These are phyloP conservation scores for Penicillium verhagenii DNA, from an alignment of 495 filamentous ascomycete species.

Conservation along the genomic window DNA sequence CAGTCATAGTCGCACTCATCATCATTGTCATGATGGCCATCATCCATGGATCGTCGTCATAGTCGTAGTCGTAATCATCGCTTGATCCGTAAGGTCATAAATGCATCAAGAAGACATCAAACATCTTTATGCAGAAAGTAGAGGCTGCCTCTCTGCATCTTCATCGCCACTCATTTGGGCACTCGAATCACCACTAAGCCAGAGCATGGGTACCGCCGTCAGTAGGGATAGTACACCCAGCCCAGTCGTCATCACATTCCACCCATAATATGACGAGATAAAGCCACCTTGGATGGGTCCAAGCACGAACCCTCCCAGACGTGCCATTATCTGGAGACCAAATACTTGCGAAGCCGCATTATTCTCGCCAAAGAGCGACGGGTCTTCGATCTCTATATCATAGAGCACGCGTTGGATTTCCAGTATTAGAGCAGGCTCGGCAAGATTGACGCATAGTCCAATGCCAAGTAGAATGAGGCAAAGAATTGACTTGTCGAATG, in stretches of 20 bases:
- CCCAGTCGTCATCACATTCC: conserved; percentile 19
- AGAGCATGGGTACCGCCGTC: conserved; percentile 22
- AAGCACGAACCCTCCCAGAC: conserved; percentile 16
- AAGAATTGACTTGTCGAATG: conserved; percentile 15
- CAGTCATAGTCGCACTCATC: neutral
- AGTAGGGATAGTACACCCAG: conserved; percentile 21
- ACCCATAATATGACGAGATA: conserved; percentile 14
- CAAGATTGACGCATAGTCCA: neutral
- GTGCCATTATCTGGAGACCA: conserved; percentile 51
- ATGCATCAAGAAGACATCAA: neutral
- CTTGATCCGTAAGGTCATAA: neutral
- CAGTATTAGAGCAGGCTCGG: neutral
- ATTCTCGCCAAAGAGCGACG: conserved; percentile 45
- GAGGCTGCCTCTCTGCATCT: neutral
- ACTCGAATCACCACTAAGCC: conserved; percentile 7
- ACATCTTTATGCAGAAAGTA: neutral
- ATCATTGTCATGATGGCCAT: neutral
- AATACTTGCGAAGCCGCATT: conserved; percentile 59
- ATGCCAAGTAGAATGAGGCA: neutral
- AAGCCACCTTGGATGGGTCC: conserved; percentile 19
- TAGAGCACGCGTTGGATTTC: conserved; percentile 50
- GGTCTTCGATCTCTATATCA: conserved; percentile 51
- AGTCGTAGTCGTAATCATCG: neutral
- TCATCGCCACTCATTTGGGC: neutral
- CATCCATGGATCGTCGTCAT: neutral